Evolutionary conservation across 2,329 filamentous ascomycete species (phyloP), one percentile per base, ranked within the genome.

Genomic region (Fusarium ambrosium): DNA sequence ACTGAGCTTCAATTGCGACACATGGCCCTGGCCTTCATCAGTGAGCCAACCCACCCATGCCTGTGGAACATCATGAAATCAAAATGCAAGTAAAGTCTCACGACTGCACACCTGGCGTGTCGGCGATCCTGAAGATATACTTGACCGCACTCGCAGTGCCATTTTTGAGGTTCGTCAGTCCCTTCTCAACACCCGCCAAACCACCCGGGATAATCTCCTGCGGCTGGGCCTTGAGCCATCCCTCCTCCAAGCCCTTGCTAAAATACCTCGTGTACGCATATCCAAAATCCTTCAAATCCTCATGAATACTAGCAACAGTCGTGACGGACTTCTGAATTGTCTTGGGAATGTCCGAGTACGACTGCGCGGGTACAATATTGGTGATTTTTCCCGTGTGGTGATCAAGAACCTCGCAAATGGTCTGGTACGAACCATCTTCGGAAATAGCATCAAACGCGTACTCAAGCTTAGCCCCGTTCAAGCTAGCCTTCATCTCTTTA

Each of bases 351-450:
- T 73, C 68, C 1, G 71, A 72, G 5, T 74, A 73, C 6, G 37
- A 74, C 1, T 74, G 59, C 1, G 71, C 68, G 0, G 71, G 71
- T 0, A 73, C 67, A 0, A 73, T 74, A 1, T 72, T 64, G 2
- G 71, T 72, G 7, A 73, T 74, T 32, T 65, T 74, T 0, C 71
- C 71, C 6, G 60, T 65, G 1, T 41, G 18, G 0, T 65, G 20
- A 3, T 72, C 71, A 1, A 73, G 55, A 8, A 51, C 68, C 0
- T 73, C 20, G 16, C 72, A 74, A 3, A 74, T 69, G 2, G 71
- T 74, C 22, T 74, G 71, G 8, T 74, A 74, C 1, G 72, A 74
- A 2, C 69, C 72, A 29, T 59, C 60, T 4, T 73, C 72, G 4
- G 72, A 74, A 6, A 74, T 27, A 8, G 72, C 69, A 3, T 74